A percentile compares a stretch with the other conserved stretches of the same genome.
These are phyloP conservation scores for Posidonia australis DNA, from an alignment of 106 monocot genomes.

Conservation along the genomic window DNA sequence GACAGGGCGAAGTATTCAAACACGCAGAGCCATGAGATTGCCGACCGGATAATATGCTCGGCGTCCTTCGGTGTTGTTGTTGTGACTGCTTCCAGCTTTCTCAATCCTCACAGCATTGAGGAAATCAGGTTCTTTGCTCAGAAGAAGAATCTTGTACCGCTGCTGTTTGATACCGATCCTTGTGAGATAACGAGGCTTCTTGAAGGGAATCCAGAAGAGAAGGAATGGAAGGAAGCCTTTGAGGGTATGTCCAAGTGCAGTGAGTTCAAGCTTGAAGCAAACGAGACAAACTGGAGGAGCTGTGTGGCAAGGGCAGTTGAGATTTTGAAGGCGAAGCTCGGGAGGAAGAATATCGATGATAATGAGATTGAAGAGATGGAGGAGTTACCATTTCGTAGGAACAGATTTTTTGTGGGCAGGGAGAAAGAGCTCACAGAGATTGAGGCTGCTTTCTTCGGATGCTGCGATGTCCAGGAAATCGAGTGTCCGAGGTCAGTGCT, in stretches of 20 bases:
- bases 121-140: constrained; percentile 86
- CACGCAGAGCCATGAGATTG: constrained; percentile 81
- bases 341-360: constrained; percentile 38
- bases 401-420: constrained; percentile 64
- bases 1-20: constrained; percentile 82
- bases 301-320: constrained; percentile 42
- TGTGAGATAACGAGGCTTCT: constrained; percentile 46
- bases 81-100: constrained; percentile 47
- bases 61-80: constrained; percentile 55
- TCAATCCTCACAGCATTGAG: constrained; percentile 57
- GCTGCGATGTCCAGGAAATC: constrained; percentile 22
- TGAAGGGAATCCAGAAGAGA: constrained; percentile 47
- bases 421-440: constrained; percentile 83
- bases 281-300: constrained; percentile 67
- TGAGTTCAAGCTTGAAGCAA: constrained; percentile 64
- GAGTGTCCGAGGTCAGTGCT: constrained; percentile 22
- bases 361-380: constrained; percentile 25
- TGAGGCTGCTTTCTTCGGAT: constrained; percentile 74
- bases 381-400: constrained; percentile 62
- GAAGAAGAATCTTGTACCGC: constrained; percentile 83
- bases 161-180: constrained; percentile 54
- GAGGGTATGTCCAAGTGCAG: constrained; percentile 44
- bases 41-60: constrained; percentile 85
- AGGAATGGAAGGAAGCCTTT: constrained; percentile 54
- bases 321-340: constrained; percentile 49